Percentiles rank a stretch among this genome's conserved stretches.
Evolutionary conservation across 495 filamentous ascomycete species (phyloP).

Genomic region (Physcia stellaris): DNA sequence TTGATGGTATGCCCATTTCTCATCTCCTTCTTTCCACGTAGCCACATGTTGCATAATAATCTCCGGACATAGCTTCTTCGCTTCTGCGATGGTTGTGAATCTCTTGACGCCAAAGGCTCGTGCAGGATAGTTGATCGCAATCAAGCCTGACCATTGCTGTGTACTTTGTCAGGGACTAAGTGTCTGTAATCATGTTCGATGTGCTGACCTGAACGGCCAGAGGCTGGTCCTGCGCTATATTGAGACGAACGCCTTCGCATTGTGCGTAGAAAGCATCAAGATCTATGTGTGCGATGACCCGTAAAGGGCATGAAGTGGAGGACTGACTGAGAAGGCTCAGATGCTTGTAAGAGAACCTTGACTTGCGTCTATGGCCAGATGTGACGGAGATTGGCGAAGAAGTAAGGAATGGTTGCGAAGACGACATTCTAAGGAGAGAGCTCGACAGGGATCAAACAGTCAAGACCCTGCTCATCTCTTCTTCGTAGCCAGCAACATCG

Average conservation of each 20-base stretch:
- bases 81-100: conserved; percentile 62
- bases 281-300: conserved; percentile 84
- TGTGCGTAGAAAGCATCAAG: conserved; percentile 98
- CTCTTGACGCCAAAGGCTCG: conserved; percentile 64
- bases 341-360: conserved; percentile 73
- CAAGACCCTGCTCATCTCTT: too few relatives aligned
- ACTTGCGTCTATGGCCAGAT: conserved; percentile 31
- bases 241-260: conserved; percentile 81
- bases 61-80: conserved; percentile 76
- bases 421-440: conserved; percentile 21
- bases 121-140: conserved; percentile 92
- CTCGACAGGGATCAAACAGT: too few relatives aligned
- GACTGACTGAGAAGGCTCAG: conserved; percentile 59
- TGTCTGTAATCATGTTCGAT: neutral
- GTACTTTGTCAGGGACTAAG: conserved; percentile 1
- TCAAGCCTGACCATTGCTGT: conserved; percentile 55
- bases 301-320: conserved; percentile 59
- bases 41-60: conserved; percentile 85
- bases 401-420: conserved; percentile 26
- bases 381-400: conserved; percentile 26
- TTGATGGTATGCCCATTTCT: conserved; percentile 80
- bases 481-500: too few relatives aligned
- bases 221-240: conserved; percentile 56
- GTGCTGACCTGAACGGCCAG: conserved; percentile 69
- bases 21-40: conserved; percentile 85